Percentiles rank a stretch among this genome's conserved stretches.
Evolutionary conservation across 352 stramenopile genomes (phyloP).

Genomic region (Phytophthora tubulina): DNA sequence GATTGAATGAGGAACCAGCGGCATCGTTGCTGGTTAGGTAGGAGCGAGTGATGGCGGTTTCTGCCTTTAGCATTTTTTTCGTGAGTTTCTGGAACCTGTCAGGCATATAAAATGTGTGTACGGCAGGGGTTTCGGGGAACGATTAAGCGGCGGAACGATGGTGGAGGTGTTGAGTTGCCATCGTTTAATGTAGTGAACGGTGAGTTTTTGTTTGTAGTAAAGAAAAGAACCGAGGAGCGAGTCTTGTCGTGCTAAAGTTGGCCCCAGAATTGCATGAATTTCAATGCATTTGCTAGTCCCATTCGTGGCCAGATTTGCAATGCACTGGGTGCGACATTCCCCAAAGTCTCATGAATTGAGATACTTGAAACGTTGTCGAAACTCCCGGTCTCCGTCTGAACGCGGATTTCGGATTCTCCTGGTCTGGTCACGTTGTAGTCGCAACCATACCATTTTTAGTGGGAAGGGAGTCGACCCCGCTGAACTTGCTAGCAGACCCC

Average conservation of each 20-base stretch:
- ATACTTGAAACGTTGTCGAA: conserved; percentile 42
- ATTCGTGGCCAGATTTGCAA: not conserved
- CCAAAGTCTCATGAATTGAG: conserved; percentile 37
- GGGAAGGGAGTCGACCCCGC: not conserved
- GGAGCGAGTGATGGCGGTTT: conserved; percentile 30
- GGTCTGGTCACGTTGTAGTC: not conserved
- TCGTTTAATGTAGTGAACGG: not conserved
- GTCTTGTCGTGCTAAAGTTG: conserved; percentile 22
- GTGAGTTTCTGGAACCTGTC: conserved; percentile 35
- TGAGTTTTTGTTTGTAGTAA: not conserved
- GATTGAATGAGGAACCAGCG: conserved; percentile 35
- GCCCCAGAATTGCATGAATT: conserved; percentile 11
- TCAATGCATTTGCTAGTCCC: not conserved
- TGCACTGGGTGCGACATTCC: conserved; percentile 27
- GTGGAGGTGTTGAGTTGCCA: conserved; percentile 8
- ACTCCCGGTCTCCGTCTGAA: conserved; percentile 29
- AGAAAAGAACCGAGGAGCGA: conserved; percentile 12
- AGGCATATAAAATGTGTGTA: conserved; percentile 21
- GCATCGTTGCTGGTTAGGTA: conserved; percentile 3
- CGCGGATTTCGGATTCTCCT: conserved; percentile 7
- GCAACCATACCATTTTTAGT: conserved; percentile 29
- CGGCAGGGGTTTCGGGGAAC: conserved; percentile 22
- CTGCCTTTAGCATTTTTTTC: conserved; percentile 21
- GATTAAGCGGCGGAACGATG: conserved; percentile 32
- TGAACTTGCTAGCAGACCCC: conserved; percentile 11